Conservation (phyloP, 1,284 basidiomycete genomes). For the Sanguinoderma infundibulare region DNA sequence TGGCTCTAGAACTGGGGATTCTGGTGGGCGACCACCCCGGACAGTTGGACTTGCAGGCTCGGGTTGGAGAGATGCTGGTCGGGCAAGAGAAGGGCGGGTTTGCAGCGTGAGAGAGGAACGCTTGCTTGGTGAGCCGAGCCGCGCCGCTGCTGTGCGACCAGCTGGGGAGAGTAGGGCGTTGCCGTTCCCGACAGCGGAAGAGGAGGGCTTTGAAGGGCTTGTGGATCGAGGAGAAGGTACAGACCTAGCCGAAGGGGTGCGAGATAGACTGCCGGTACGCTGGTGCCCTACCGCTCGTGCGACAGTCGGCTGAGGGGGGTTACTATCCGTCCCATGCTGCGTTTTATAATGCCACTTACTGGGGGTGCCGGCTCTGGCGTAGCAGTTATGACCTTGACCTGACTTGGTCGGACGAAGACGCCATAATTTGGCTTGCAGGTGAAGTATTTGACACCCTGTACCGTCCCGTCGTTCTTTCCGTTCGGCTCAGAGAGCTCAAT, state of each 20-base stretch:
- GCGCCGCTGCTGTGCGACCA: constrained; percentile 34
- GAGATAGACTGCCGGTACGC: constrained; percentile 43
- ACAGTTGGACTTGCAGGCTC: constrained; percentile 30
- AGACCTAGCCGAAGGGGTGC: constrained; percentile 42
- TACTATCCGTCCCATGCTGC: background rate
- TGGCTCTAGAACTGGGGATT: constrained; percentile 25
- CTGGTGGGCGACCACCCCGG: constrained; percentile 28
- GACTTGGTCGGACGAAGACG: constrained; percentile 90
- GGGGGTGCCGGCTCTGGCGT: constrained; percentile 41
- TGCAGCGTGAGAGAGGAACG: constrained; percentile 43
- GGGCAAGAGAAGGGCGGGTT: constrained; percentile 36
- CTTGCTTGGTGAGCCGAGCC: constrained; percentile 45
- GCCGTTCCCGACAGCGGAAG: constrained; percentile 14
- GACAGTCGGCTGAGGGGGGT: constrained; percentile 25
- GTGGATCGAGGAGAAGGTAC: constrained; percentile 44
- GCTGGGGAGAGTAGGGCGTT: constrained; percentile 22
- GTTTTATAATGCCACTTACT: constrained; percentile 21
- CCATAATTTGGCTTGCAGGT: constrained; percentile 79
- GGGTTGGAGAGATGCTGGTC: constrained; percentile 32
- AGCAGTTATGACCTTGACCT: constrained; percentile 72
- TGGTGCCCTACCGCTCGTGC: constrained; percentile 41
- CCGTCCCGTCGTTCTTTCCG: constrained; percentile 96
- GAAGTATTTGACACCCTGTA: constrained; percentile 88
- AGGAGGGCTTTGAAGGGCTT: constrained; percentile 44
- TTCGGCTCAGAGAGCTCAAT: constrained; percentile 83